phyloP scores from a whole-genome alignment of 352 stramenopile species.

The Pythium biforme region DNA sequence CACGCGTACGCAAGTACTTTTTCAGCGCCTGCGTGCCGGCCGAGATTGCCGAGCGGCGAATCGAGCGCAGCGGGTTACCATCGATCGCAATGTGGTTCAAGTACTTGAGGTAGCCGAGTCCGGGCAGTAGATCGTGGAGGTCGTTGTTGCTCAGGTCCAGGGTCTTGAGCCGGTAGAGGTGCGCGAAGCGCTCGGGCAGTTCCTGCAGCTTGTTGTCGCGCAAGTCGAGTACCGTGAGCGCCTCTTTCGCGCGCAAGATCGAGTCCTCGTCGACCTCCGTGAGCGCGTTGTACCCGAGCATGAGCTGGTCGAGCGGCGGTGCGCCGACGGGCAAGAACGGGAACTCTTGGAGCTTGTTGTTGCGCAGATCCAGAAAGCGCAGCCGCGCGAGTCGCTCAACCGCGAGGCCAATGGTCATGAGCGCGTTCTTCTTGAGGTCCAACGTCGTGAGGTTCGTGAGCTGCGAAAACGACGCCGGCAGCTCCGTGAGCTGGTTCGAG shows the following conservation, averaged over 20 bases:
- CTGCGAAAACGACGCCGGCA: conserved; percentile 47
- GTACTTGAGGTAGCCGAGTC: conserved; percentile 72
- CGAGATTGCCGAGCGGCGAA: conserved; percentile 65
- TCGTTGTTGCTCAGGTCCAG: conserved; percentile 87
- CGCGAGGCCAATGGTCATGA: conserved; percentile 35
- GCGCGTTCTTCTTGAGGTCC: conserved; percentile 74
- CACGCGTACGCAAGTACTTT: conserved; percentile 81
- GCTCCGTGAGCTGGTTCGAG: conserved; percentile 54
- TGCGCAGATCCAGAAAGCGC: conserved; percentile 67
- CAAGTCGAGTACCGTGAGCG: conserved; percentile 71
- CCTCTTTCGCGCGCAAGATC: conserved; percentile 53
- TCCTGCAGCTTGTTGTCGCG: conserved; percentile 76
- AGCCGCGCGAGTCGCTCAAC: conserved; percentile 38
- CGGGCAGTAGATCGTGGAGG: conserved; percentile 63
- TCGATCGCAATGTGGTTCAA: conserved; percentile 74
- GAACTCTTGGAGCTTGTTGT: conserved; percentile 70
- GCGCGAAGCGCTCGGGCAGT: conserved; percentile 55
- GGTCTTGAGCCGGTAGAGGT: conserved; percentile 73
- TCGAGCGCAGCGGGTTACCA: conserved; percentile 73
- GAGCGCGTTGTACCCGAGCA: conserved; percentile 74
- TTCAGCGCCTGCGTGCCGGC: conserved; percentile 69
- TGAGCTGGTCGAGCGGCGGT: conserved; percentile 60
- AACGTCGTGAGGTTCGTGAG: conserved; percentile 51
- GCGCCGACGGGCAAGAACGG: conserved; percentile 45
- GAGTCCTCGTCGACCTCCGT: conserved; percentile 41